Base-by-base conservation (phyloP, 148 eudicot genomes). In the Rhododendron williamsianum region DNA sequence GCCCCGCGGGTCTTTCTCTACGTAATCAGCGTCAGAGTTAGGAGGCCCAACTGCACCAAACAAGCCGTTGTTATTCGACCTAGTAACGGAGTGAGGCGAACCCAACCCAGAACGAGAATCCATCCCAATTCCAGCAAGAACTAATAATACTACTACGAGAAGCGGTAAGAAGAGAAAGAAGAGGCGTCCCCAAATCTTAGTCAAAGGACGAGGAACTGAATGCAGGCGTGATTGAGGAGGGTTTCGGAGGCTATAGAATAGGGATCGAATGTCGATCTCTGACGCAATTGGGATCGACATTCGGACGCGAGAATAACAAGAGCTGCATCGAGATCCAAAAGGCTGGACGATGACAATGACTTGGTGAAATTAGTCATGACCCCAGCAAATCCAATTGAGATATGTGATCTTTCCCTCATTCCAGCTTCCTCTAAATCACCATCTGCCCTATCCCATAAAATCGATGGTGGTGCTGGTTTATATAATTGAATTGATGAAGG, bases 1-100 rank as follows among this genome's bases (percentile, higher is more conserved):
- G 79, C 93, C 94, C 27, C 81, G 87, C 4, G 95, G 93, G 84
- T 93, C 96, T 43, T 74, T 92, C 88, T 96, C 98, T 4, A 91
- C 92, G 52, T 78, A 88, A 80, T 92, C 92, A 76, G 78, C 86
- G 18, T 92, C 92, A 60, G 45, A 76, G 19, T 87, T 86, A 79
- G 76, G 58, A 81, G 69, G 67, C 67, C 82, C 91, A 21, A 25
- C 36, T 30, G 67, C 83, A 13, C 65, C 86, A 65, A 54, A 9
- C 67, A 54, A 86, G 49, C 21, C 51, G 33, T 49, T 45, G 23
- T 51, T 82, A 58, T 76, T 27, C 41, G 60, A 45, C 18, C 46
- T 58, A 80, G 16, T 72, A 18, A 36, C 13, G 30, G 76, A 43
- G 69, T 2, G 43, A 41, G 78, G 19, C 27, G 49, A 79, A 9